These are phyloP conservation scores for Cutaneotrichosporon sp. DNA, from an alignment of 1,284 basidiomycete genomes.

Conservation along the genomic window DNA sequence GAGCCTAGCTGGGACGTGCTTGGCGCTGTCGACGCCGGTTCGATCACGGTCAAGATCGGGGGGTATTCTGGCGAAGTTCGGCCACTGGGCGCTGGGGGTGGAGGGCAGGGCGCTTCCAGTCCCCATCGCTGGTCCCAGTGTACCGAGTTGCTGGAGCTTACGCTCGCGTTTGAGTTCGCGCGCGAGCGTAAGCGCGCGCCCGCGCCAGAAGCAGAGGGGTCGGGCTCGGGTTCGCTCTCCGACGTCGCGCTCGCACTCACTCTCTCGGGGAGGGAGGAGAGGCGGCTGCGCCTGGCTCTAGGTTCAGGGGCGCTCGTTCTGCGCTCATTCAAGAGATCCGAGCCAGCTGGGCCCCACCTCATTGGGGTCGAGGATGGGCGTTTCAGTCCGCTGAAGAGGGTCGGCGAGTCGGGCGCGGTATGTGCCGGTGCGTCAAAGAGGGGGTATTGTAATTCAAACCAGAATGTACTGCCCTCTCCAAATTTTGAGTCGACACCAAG, in stretches of 20 bases:
- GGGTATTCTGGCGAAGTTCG: background rate
- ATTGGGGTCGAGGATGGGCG: background rate
- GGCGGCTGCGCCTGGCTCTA: background rate
- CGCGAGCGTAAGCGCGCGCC: background rate
- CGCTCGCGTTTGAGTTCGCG: background rate
- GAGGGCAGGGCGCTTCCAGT: background rate
- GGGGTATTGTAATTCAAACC: conserved; percentile 28
- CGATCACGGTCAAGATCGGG: background rate
- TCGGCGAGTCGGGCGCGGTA: background rate
- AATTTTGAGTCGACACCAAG: conserved; percentile 60
- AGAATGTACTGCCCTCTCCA: conserved; percentile 50
- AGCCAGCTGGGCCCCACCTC: background rate
- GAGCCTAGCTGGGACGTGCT: too few relatives aligned
- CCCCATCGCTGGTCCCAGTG: background rate
- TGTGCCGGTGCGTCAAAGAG: background rate
- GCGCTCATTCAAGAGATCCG: background rate
- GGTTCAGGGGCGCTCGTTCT: background rate
- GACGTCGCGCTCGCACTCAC: background rate
- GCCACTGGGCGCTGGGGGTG: background rate
- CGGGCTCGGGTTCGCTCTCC: background rate
- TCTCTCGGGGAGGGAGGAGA: background rate
- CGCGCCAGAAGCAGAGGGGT: too few relatives aligned
- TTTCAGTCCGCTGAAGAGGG: too few relatives aligned
- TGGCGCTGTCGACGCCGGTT: too few relatives aligned
- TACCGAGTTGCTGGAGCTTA: background rate